These are phyloP conservation scores for Microdochium bolleyi DNA, from an alignment of 2,329 filamentous ascomycete genomes.

Conservation along the genomic window DNA sequence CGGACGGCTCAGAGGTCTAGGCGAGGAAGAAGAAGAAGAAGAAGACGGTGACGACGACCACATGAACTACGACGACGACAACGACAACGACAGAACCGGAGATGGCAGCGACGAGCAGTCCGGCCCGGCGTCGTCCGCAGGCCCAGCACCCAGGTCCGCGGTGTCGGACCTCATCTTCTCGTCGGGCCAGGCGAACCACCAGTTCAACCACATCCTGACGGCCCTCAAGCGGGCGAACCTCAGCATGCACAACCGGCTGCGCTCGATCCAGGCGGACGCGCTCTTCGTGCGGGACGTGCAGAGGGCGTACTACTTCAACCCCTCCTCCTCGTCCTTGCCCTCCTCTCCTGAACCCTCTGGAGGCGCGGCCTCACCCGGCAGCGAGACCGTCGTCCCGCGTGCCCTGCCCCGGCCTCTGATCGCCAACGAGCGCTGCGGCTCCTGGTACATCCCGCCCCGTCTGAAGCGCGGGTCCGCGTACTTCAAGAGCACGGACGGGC, in stretches of 20 bases:
- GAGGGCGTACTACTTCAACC: slow-evolving; percentile 26
- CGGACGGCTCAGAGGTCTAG: too few species aligned
- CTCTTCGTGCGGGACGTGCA: slow-evolving; percentile 61
- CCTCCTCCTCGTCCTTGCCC: neutral
- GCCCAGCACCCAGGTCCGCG: slow-evolving; percentile 5
- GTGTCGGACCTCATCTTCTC: slow-evolving; percentile 41
- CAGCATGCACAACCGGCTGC: slow-evolving; percentile 72
- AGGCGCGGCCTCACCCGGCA: too few species aligned
- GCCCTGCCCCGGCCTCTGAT: slow-evolving; percentile 55
- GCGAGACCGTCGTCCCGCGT: neutral
- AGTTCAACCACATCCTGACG: slow-evolving; percentile 61
- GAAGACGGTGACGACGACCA: neutral
- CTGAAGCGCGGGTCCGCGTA: slow-evolving; percentile 70
- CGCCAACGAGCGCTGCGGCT: slow-evolving; percentile 91
- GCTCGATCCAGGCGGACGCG: slow-evolving; percentile 71
- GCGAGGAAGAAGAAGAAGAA: too few species aligned
- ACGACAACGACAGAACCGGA: neutral
- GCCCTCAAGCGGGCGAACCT: slow-evolving; percentile 71
- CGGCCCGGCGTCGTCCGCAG: slow-evolving; percentile 1
- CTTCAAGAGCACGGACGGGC: slow-evolving; percentile 97
- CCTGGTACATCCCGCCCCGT: slow-evolving; percentile 76
- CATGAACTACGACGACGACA: neutral
- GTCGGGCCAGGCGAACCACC: slow-evolving; percentile 42
- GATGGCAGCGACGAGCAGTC: neutral
- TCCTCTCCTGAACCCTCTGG: neutral